phyloP scores from a whole-genome alignment of 306 rosid species.

The Datisca glomerata region DNA sequence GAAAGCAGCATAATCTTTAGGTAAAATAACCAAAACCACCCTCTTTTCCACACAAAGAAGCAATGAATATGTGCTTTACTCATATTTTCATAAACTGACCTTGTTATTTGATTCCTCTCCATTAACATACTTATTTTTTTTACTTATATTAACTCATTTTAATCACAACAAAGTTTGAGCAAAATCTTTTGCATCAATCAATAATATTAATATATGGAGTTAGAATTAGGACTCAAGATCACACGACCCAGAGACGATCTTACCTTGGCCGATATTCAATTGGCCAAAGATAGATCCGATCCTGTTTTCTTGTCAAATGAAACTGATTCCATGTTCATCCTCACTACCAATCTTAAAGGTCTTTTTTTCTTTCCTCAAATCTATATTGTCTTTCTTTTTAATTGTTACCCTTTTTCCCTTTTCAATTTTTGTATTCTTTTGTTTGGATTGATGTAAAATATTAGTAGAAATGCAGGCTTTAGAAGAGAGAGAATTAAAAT shows the following conservation, averaged over 20 bases:
- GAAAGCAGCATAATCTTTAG: neutral
- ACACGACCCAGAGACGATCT: slow-evolving; percentile 32
- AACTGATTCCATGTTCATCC: slow-evolving; percentile 44
- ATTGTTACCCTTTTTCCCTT: too few relatives aligned
- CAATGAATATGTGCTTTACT: neutral
- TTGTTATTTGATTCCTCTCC: neutral
- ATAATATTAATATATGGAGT: slow-evolving; percentile 30
- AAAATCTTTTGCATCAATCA: neutral
- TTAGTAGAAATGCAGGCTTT: slow-evolving; percentile 38
- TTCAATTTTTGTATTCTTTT: neutral
- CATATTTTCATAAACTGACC: neutral
- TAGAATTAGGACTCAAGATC: slow-evolving; percentile 61
- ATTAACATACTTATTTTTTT: too few relatives aligned
- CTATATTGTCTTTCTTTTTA: too few relatives aligned
- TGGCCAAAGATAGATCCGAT: slow-evolving; percentile 30
- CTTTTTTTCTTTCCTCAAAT: neutral
- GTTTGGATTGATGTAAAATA: neutral
- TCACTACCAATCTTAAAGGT: slow-evolving; percentile 66
- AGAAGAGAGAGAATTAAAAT: slow-evolving; percentile 38
- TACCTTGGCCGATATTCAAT: slow-evolving; percentile 29
- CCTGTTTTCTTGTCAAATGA: slow-evolving; percentile 44
- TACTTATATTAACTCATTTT: too few relatives aligned
- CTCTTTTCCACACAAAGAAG: neutral
- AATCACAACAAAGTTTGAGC: too few relatives aligned
- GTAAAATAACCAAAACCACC: too few relatives aligned